Percentiles rank a stretch among this genome's conserved stretches.
These are phyloP conservation scores for Aspergillus carlsbadensis DNA, from an alignment of 495 filamentous ascomycete genomes.

Conservation along the genomic window DNA sequence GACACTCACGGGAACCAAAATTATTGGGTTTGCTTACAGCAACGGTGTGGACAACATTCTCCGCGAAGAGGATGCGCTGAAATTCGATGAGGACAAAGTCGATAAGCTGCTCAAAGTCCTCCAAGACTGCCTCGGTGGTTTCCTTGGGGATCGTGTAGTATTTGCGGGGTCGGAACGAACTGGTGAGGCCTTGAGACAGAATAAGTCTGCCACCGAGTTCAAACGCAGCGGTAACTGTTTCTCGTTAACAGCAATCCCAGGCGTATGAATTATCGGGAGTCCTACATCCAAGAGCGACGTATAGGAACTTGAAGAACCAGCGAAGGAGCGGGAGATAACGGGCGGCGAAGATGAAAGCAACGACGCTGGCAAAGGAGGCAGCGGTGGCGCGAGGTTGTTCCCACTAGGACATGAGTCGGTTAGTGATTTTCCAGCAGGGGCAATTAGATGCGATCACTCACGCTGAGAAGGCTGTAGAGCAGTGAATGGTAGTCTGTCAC, in stretches of 20 bases:
- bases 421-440: background rate
- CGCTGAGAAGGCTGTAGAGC: slow-evolving; percentile 84
- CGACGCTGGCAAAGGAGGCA: slow-evolving; percentile 71
- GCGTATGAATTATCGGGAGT: slow-evolving; percentile 8
- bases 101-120: slow-evolving; percentile 85
- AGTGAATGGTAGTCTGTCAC: slow-evolving; percentile 83
- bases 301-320: slow-evolving; percentile 84
- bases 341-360: slow-evolving; percentile 81
- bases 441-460: slow-evolving; percentile 35
- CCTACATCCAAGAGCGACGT: slow-evolving; percentile 64
- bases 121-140: slow-evolving; percentile 73
- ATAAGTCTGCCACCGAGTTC: slow-evolving; percentile 76
- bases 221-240: slow-evolving; percentile 65
- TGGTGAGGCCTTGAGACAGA: slow-evolving; percentile 75
- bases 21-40: slow-evolving; percentile 56
- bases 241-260: background rate
- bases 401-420: slow-evolving; percentile 47
- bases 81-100: slow-evolving; percentile 98
- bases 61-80: slow-evolving; percentile 90
- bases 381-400: slow-evolving; percentile 76
- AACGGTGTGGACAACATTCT: slow-evolving; percentile 81
- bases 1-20: background rate
- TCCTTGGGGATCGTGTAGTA: slow-evolving; percentile 92
- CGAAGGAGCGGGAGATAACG: slow-evolving; percentile 88
- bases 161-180: slow-evolving; percentile 81